Percentiles rank a stretch among this genome's conserved stretches.
Evolutionary conservation across 768 basidiomycete species (phyloP).

Genomic region (Pisolithus orientalis): DNA sequence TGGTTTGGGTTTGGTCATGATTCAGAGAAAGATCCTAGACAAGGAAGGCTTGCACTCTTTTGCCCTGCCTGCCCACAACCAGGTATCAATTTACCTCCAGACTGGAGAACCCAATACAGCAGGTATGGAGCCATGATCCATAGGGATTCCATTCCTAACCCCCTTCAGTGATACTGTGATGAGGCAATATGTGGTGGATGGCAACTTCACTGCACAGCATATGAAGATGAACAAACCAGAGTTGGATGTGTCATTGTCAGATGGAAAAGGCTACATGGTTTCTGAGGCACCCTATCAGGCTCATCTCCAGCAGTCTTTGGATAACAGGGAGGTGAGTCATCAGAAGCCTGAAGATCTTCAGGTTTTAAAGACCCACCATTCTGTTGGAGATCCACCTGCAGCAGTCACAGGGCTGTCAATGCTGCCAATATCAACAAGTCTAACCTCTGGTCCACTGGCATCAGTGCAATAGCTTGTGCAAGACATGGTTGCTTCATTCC

Average conservation of each 20-base stretch:
- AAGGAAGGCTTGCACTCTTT: slow-evolving; percentile 13
- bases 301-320: slow-evolving; percentile 10
- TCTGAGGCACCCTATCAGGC: slow-evolving; percentile 8
- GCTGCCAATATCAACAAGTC: slow-evolving; percentile 4
- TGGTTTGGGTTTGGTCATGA: slow-evolving; percentile 8
- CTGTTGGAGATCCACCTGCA: slow-evolving; percentile 10
- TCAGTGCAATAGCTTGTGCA: slow-evolving; percentile 26
- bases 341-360: background rate
- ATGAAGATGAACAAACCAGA: slow-evolving; percentile 17
- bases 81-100: slow-evolving; percentile 16
- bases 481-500: slow-evolving; percentile 28
- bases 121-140: background rate
- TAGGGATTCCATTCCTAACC: background rate
- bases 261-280: slow-evolving; percentile 25
- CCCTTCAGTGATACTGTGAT: slow-evolving; percentile 1
- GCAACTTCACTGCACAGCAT: slow-evolving; percentile 8
- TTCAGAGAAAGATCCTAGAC: background rate
- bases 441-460: slow-evolving; percentile 20
- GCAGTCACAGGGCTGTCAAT: slow-evolving; percentile 15
- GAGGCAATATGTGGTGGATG: background rate
- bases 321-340: slow-evolving; percentile 2
- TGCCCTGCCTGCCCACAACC: slow-evolving; percentile 25
- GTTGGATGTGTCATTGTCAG: slow-evolving; percentile 19
- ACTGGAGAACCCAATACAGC: slow-evolving; percentile 13
- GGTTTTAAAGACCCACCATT: background rate